A percentile compares a stretch with the other conserved stretches of the same genome.
phyloP scores from a whole-genome alignment of 306 rosid species.

The Cucurbita moschata region DNA sequence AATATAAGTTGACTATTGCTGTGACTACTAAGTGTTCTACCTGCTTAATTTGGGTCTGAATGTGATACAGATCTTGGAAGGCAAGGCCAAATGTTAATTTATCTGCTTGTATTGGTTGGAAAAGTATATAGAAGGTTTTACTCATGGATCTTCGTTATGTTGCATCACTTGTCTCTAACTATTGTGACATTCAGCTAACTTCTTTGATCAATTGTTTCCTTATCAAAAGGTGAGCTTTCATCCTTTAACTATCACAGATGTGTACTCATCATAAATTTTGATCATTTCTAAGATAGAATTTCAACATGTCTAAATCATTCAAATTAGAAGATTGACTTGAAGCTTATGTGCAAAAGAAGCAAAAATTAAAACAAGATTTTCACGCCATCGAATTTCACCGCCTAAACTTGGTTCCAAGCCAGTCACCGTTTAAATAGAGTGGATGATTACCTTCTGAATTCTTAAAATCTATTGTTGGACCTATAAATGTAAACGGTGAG shows the following conservation, averaged over 20 bases:
- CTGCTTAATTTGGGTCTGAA: background rate
- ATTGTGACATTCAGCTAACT: background rate
- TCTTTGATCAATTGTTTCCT: background rate
- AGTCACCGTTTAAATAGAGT: background rate
- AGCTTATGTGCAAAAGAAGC: too few species aligned
- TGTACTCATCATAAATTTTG: too few species aligned
- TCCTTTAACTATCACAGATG: too few species aligned
- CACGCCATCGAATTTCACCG: too few species aligned
- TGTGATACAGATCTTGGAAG: background rate
- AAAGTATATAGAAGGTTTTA: background rate
- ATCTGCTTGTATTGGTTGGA: background rate
- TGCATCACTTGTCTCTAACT: background rate
- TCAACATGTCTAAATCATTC: too few species aligned
- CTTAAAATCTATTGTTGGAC: background rate
- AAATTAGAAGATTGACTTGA: too few species aligned
- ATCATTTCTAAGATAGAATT: background rate
- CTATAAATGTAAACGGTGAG: background rate
- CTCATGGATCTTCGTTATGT: background rate
- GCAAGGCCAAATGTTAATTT: background rate
- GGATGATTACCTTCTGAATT: background rate
- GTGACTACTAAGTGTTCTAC: background rate
- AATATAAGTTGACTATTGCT: constrained; percentile 10
- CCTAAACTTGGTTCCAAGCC: too few species aligned
- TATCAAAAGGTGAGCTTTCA: background rate
- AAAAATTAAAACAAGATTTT: too few species aligned